Base-by-base conservation (phyloP, 2,329 filamentous ascomycete species). In the Diatrype stigma region DNA sequence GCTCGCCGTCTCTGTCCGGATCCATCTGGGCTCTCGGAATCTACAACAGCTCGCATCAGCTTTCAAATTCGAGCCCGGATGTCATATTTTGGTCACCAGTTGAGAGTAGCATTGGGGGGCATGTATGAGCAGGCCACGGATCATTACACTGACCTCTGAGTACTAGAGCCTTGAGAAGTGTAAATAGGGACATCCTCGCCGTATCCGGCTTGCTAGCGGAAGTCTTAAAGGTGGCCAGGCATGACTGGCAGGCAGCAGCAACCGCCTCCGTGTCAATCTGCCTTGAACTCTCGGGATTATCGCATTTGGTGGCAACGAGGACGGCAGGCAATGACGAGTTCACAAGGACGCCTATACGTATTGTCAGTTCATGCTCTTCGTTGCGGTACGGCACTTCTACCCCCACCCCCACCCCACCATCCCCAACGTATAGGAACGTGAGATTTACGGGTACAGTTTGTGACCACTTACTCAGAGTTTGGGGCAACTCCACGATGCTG, bases 291-390 rank as follows among this genome's bases (percentile, higher is more conserved):
- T 86, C 81, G 45, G 86, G 84, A 47, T 84, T 81, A 68, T 96
- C 93, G 74, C 90, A 96, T 76, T 96, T 96, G 68, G 86, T 93
- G 50, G 90, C 90, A 47, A 95, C 89, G 40, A 96, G 80, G 55
- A 93, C 79, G 48, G 87, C 87, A 8, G 92, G 90, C 37, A 96
- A 72, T 22, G 80, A 79, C 17, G 87, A 84, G 60, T 86, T 87
- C 51, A 84, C 81, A 47, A 96, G 77, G 40, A 86, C 85, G 72
- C 84, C 91, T 95, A 67, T 62, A 22, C 45, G 19, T n/a, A 44
- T 14, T 12, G 34, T 61, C 52, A 65, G 60, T 55, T 28, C 14
- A n/a, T 12, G 54, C 19, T 42, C 50, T 23, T 47, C 23, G 3
- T 47, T 42, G 46, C 32, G 28, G 35, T 23, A 40, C 11, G 26